These are phyloP conservation scores for Melanomma pulvis-pyrius DNA, from an alignment of 495 filamentous ascomycete genomes.

Conservation along the genomic window DNA sequence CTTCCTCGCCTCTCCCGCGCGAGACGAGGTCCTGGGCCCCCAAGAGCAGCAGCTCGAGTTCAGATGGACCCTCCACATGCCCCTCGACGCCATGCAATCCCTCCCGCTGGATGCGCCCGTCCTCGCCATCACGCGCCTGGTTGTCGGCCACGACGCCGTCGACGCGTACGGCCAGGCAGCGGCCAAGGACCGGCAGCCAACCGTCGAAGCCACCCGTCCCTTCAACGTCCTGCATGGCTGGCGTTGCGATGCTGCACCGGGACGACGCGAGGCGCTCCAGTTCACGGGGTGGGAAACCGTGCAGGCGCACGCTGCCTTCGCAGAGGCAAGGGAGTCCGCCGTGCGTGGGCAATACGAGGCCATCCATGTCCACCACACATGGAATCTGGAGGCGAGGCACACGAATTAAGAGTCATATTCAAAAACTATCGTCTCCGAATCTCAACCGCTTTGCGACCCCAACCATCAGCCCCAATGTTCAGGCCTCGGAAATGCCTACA, in stretches of 20 bases:
- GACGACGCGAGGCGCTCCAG: constrained; percentile 25
- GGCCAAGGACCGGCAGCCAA: background rate
- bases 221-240: constrained; percentile 27
- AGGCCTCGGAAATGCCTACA: no score
- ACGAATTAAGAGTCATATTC: background rate
- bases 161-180: constrained; percentile 19
- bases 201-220: constrained; percentile 15
- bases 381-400: background rate
- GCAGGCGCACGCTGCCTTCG: constrained; percentile 28
- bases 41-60: constrained; percentile 32
- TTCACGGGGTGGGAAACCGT: constrained; percentile 30
- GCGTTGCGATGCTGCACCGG: constrained; percentile 26
- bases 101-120: constrained; percentile 35
- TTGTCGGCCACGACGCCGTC: constrained; percentile 7
- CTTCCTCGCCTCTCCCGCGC: constrained; percentile 30
- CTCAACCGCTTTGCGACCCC: background rate
- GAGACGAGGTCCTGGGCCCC: constrained; percentile 27
- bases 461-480: no score
- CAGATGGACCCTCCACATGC: constrained; percentile 29
- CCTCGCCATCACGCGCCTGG: constrained; percentile 24
- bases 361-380: background rate
- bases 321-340: background rate
- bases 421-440: background rate
- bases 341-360: background rate
- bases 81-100: constrained; percentile 27